Base-by-base conservation (phyloP, 1,284 basidiomycete genomes). In the Cryptococcus sp. region DNA sequence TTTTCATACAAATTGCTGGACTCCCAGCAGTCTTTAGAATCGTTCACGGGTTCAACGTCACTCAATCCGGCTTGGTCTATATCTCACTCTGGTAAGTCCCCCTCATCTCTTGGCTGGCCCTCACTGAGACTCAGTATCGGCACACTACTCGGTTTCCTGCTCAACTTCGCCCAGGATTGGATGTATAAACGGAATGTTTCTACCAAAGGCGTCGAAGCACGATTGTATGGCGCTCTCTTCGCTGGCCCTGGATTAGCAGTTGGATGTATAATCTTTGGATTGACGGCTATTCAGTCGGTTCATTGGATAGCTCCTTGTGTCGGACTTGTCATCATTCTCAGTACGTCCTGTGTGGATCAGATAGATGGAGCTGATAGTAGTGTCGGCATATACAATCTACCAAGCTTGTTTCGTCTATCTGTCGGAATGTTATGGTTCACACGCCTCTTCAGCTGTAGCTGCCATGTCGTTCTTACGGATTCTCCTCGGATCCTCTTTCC, bases 1-100 rank as follows among this genome's bases (percentile, higher is more conserved):
- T 86, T 45, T 91, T 83, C 66, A 82, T 81, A 53, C 73, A 87
- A 53, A 76, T 89, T 25, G 82, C 83, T 79, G 85, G 85, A 0
- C 77, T 87, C 22, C 75, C 80, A 0, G 81, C 80, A 9, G 79
- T 85, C 21, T 88, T 87, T 62, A 59, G 67, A 23, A 77, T 74
- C 13, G 73, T 89, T 0, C 84, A 90, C 63, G 69, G 77, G 24
- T 91, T 89, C 72, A 81, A 80, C 52, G 78, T 79, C 14, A 84
- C 84, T 0, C 71, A 84, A 61, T 76, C 82, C 1, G 87, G 87
- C 10, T 78, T 81, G 0, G 78, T 82, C 0, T 89, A 86, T 66
- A 48, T 80, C 4, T 71, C 82, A 0, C 76, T 84, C 62, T 71
- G 79, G 86, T 87, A 63, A 55, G 82, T 76, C 36, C 5, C 4